These are phyloP conservation scores for Volvox reticuliferus DNA, from an alignment of 139 green algal genomes.

Conservation along the genomic window DNA sequence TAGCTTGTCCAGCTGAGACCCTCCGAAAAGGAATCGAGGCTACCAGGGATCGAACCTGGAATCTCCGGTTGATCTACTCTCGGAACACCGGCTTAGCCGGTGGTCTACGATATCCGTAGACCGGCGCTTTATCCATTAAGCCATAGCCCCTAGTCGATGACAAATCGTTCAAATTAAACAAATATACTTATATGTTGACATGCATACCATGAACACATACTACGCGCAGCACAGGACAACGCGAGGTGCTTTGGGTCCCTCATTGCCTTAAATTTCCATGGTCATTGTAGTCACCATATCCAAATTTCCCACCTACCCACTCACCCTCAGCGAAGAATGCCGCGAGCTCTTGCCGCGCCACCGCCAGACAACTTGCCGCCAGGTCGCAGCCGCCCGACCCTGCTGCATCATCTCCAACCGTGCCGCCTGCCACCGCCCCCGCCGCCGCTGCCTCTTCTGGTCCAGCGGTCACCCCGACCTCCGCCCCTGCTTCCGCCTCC, in stretches of 20 bases:
- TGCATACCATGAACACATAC: too few species aligned
- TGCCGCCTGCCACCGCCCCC: background rate
- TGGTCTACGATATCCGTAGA: background rate
- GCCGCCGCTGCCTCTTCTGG: background rate
- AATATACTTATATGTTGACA: too few species aligned
- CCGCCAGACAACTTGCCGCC: background rate
- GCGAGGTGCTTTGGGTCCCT: too few species aligned
- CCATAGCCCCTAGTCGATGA: background rate
- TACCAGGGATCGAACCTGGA: slow-evolving; percentile 29
- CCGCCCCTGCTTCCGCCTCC: background rate
- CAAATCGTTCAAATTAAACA: too few species aligned
- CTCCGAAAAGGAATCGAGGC: background rate
- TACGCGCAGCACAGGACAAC: too few species aligned
- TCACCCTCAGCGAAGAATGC: slow-evolving; percentile 17
- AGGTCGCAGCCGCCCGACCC: background rate
- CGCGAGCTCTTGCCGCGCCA: background rate
- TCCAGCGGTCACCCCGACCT: background rate
- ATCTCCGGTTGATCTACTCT: background rate
- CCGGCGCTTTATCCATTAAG: slow-evolving; percentile 13
- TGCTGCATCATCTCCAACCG: background rate
- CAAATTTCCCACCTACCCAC: background rate
- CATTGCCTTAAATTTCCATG: too few species aligned
- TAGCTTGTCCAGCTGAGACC: too few species aligned
- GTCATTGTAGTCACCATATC: too few species aligned
- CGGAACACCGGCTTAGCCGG: too few species aligned